Evolutionary conservation across 257 asterid genomes (phyloP), one percentile per base, ranked within the genome.

Genomic region (Nicotiana sylvestris): DNA sequence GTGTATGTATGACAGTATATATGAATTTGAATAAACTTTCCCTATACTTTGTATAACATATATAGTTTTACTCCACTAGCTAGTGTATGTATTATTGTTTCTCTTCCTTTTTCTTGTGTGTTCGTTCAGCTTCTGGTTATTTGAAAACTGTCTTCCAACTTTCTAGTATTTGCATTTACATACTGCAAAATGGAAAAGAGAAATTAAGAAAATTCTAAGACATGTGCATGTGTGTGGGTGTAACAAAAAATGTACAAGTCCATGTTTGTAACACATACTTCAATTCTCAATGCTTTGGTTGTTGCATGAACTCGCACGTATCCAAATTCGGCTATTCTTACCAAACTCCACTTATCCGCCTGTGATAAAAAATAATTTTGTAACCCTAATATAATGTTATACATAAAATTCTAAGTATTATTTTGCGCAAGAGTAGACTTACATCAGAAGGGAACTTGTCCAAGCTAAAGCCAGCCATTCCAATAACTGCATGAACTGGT

Each of bases 391-490:
- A 21, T 21, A 29, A 29, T 29, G 30, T 29, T 46, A 25, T 0
- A 10, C 12, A 13, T 72, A 46, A 72, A 25, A 10, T 46, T 1
- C 25, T 0, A 1, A 21, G 21, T 10, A 21, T 70, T n/a, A 21
- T 12, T 46, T 11, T 46, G 46, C 0, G 11, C 3, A 12, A 32
- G 39, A 1, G 7, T 2, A 81, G 57, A 0, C 88, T 86, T 88
- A 93, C 98, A 18, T 65, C n/a, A 7, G 68, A 30, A 11, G 95
- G 65, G 91, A 92, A 95, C 29, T 53, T 29, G 76, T 95, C 99
- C 82, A 95, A 86, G 27, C 70, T 37, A 86, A 93, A 95, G 18
- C 99, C 98, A 62, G 95, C 99, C 99, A 95, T 95, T 81, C 99
- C 99, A 68, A 95, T 91, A 37, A 93, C 84, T 39, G 90, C 97